A percentile compares a stretch with the other conserved stretches of the same genome.
phyloP scores from a whole-genome alignment of 495 filamentous ascomycete genomes.

The Penicillium arizonense region DNA sequence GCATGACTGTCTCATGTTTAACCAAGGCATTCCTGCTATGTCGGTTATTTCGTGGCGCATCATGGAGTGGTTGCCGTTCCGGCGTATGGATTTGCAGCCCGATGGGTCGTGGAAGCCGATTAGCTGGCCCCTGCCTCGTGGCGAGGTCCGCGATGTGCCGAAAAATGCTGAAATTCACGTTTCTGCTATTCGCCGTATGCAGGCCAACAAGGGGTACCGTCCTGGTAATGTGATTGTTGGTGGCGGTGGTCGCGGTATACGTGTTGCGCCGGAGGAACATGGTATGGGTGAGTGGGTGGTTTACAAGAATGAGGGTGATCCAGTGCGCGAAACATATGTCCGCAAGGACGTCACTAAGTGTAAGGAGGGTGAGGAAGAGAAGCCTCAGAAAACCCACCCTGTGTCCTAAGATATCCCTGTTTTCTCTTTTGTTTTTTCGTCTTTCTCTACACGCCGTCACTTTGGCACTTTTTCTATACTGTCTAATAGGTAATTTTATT shows the following conservation, averaged over 20 bases:
- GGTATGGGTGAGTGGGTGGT: constrained; percentile 77
- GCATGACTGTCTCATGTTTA: constrained; percentile 73
- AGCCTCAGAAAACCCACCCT: not conserved
- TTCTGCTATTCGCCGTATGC: constrained; percentile 72
- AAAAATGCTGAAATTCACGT: constrained; percentile 67
- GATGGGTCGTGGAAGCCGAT: constrained; percentile 83
- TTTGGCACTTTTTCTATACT: not conserved
- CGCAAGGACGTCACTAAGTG: constrained; percentile 34
- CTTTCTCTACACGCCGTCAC: not conserved
- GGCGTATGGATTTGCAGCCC: constrained; percentile 72
- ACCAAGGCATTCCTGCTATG: constrained; percentile 54
- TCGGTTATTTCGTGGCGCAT: constrained; percentile 74
- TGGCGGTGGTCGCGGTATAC: constrained; percentile 71
- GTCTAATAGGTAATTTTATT: constrained; percentile 2
- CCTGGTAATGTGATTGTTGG: constrained; percentile 82
- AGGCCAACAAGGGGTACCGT: constrained; percentile 60
- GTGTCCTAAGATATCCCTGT: not conserved
- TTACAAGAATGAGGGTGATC: constrained; percentile 59
- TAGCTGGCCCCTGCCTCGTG: constrained; percentile 74
- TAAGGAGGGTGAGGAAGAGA: constrained; percentile 9
- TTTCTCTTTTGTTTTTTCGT: not conserved
- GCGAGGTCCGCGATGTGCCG: constrained; percentile 81
- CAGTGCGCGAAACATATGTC: constrained; percentile 62
- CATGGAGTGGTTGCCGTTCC: constrained; percentile 85
- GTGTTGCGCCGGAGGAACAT: constrained; percentile 54